phyloP scores from a whole-genome alignment of 352 stramenopile species.

The Globisporangium orthogonon region DNA sequence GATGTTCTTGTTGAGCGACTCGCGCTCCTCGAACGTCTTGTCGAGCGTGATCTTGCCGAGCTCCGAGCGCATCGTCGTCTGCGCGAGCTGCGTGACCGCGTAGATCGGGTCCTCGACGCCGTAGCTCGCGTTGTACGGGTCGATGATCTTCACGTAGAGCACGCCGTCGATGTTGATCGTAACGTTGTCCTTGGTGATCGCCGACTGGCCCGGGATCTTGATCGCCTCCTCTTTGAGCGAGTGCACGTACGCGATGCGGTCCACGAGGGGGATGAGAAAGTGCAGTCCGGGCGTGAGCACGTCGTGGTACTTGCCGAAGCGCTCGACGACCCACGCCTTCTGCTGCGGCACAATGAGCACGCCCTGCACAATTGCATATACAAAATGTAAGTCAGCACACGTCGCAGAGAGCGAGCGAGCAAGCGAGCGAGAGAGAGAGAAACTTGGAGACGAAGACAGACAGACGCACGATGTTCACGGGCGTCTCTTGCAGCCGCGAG shows the following conservation, averaged over 20 bases:
- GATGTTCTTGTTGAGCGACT: slow-evolving; percentile 90
- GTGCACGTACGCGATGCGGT: slow-evolving; percentile 89
- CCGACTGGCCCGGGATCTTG: slow-evolving; percentile 86
- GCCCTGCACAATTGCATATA: slow-evolving; percentile 28
- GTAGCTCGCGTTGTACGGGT: slow-evolving; percentile 88
- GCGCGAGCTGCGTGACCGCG: slow-evolving; percentile 87
- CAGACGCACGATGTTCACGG: slow-evolving; percentile 43
- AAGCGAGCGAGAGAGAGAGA: not conserved
- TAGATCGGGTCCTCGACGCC: slow-evolving; percentile 85
- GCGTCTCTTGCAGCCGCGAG: slow-evolving; percentile 41
- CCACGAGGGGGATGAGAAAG: slow-evolving; percentile 88
- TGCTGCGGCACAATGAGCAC: slow-evolving; percentile 87
- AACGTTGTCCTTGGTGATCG: slow-evolving; percentile 91
- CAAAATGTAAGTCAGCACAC: not conserved
- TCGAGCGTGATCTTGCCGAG: slow-evolving; percentile 91
- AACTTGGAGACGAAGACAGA: not conserved
- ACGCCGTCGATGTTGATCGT: slow-evolving; percentile 90
- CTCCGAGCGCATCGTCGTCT: slow-evolving; percentile 90
- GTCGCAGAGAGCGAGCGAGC: too few relatives aligned
- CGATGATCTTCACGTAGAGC: slow-evolving; percentile 89
- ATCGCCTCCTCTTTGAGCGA: slow-evolving; percentile 90
- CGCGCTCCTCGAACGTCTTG: slow-evolving; percentile 91
- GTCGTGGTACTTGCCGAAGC: slow-evolving; percentile 89
- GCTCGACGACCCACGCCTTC: slow-evolving; percentile 87
- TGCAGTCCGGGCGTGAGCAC: slow-evolving; percentile 83